Evolutionary conservation across 768 basidiomycete species (phyloP), one percentile per base, ranked within the genome.

Genomic region (Lentinula boryana): DNA sequence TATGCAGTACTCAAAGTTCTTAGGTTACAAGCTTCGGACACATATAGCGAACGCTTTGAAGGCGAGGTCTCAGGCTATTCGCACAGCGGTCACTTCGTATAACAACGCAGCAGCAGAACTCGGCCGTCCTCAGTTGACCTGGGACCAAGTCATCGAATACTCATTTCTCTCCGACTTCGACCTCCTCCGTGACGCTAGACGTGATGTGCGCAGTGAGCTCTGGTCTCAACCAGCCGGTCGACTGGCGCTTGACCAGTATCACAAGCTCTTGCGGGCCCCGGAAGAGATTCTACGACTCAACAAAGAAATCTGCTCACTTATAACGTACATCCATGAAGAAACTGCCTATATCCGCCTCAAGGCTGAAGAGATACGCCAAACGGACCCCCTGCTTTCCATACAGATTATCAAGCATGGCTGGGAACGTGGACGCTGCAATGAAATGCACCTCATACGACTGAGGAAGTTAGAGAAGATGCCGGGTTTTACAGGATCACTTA

Each of bases 241-340:
- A 6, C 23, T 60, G 8, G 49, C 63, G 0, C 63, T 68, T 56
- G 66, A 66, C 31, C 18, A 33, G 10, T 62, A 64, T 54, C 65
- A 66, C 63, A 66, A 67, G 49, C 60, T 63, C 4, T 23, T 46
- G 0, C 62, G 64, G 3, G 67, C 71, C 1, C 12, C 38, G 10
- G 71, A 72, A 56, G 71, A 71, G 43, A 65, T 72, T 9, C 21
- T 43, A 0, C 59, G 63, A 1, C 60, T 68, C 10, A 66, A 71
- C 44, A 54, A 71, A 13, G 69, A 72, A 58, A 64, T 72, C 12
- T 58, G 27, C 0, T 55, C 64, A 1, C 23, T 71, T 0, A 35
- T 57, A 1, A 69, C 63, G 0, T 69, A 56, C 33, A 58, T 62
- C 8, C 35, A 38, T 23, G 62, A 62, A n/a, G 62, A 62, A 48